These are phyloP conservation scores for Candida albicans DNA, from an alignment of 1,139 yeast species.

Conservation along the genomic window DNA sequence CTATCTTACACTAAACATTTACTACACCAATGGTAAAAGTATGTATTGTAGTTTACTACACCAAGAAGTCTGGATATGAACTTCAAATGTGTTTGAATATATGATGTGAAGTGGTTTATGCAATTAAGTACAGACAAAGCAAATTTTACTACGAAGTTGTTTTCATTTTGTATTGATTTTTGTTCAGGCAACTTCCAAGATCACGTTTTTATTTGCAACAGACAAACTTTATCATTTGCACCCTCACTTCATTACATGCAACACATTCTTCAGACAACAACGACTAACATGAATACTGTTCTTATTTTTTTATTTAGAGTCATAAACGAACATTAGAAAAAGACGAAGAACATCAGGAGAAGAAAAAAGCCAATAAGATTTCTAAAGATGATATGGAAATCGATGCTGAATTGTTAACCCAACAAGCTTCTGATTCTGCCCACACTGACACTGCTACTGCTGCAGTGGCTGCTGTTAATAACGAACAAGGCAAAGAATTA, in stretches of 20 bases:
- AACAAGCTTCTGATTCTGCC: constrained; percentile 36
- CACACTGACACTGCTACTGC: constrained; percentile 17
- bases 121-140: not conserved
- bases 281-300: no score
- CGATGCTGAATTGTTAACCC: constrained; percentile 50
- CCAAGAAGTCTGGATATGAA: no score
- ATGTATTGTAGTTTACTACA: not conserved
- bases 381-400: constrained; percentile 40
- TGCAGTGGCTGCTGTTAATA: constrained; percentile 14
- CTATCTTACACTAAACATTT: not conserved
- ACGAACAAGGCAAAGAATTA: constrained; percentile 19
- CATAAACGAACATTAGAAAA: constrained; percentile 31
- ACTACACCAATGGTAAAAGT: constrained; percentile 2
- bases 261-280: not conserved
- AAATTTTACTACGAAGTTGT: no score
- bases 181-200: not conserved
- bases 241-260: not conserved
- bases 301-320: not conserved
- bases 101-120: not conserved
- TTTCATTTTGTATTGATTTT: no score
- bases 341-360: constrained; percentile 21
- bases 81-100: no score
- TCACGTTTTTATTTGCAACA: not conserved
- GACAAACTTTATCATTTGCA: not conserved
- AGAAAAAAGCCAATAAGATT: constrained; percentile 20